phyloP scores from a whole-genome alignment of 805 yeast genomes.

The Scheffersomyces ergatensis region DNA sequence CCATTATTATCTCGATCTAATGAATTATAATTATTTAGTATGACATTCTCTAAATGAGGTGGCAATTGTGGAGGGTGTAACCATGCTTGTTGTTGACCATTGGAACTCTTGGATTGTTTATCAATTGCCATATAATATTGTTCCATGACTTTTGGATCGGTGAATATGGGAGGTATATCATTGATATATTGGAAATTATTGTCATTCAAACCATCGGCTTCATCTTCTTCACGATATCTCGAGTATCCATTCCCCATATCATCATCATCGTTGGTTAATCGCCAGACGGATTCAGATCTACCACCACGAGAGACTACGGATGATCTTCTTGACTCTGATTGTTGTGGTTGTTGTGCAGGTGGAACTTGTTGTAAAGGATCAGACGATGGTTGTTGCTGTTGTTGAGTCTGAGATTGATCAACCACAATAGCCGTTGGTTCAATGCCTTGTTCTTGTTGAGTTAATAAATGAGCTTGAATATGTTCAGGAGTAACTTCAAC shows the following conservation, averaged over 20 bases:
- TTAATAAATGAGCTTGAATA: constrained; percentile 27
- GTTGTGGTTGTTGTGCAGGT: constrained; percentile 5
- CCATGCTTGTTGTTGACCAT: constrained; percentile 57
- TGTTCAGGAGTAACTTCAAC: constrained; percentile 63
- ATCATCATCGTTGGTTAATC: constrained; percentile 64
- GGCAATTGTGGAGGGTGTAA: constrained; percentile 96
- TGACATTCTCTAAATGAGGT: constrained; percentile 93
- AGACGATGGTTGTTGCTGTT: constrained; percentile 4
- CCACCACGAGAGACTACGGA: constrained; percentile 26
- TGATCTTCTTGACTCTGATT: constrained; percentile 20
- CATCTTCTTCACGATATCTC: constrained; percentile 66
- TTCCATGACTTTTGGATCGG: constrained; percentile 85
- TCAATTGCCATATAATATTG: constrained; percentile 78
- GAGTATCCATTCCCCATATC: constrained; percentile 83
- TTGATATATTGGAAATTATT: constrained; percentile 47
- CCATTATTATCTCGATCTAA: constrained; percentile 72
- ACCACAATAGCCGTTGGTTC: no score
- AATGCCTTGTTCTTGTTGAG: constrained; percentile 19
- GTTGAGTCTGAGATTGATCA: constrained; percentile 9
- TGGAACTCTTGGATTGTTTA: constrained; percentile 57
- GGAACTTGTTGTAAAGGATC: constrained; percentile 1
- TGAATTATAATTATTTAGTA: constrained; percentile 67
- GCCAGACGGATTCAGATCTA: constrained; percentile 60
- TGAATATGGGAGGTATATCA: constrained; percentile 78
- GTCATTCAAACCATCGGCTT: constrained; percentile 7